These are phyloP conservation scores for Fusarium incarnatum DNA, from an alignment of 2,329 filamentous ascomycete species.

Conservation along the genomic window DNA sequence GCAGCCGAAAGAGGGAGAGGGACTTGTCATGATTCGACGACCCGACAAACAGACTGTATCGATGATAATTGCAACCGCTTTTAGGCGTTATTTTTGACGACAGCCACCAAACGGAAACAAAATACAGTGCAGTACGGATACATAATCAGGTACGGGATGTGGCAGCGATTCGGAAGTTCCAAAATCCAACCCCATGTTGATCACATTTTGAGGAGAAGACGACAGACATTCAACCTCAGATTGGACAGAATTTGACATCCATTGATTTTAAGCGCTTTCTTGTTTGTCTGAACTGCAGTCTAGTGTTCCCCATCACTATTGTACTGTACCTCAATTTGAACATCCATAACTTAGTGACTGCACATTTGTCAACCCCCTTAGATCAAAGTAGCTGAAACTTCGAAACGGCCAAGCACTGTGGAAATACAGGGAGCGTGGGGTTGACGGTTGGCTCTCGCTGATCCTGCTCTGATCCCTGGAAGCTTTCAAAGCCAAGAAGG, in stretches of 20 bases:
- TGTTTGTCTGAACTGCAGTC: constrained; percentile 1
- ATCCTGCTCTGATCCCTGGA: constrained; percentile 29
- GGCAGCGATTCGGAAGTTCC: constrained; percentile 18
- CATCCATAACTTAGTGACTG: background rate
- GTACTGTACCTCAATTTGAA: background rate
- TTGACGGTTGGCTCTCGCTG: constrained; percentile 46
- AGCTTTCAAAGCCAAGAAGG: constrained; percentile 2
- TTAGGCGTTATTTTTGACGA: constrained; percentile 19
- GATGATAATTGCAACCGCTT: constrained; percentile 31
- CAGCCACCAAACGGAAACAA: background rate
- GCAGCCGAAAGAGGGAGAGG: constrained; percentile 10
- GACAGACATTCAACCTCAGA: background rate
- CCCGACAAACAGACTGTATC: background rate
- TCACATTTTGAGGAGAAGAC: constrained; percentile 8
- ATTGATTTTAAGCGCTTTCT: constrained; percentile 14
- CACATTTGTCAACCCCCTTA: constrained; percentile 1
- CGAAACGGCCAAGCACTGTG: constrained; percentile 38
- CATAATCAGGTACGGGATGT: constrained; percentile 15
- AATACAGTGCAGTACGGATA: background rate
- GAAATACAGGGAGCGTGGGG: constrained; percentile 40
- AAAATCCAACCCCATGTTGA: constrained; percentile 6
- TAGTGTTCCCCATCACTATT: constrained; percentile 3
- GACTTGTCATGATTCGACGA: constrained; percentile 6
- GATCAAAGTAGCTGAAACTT: constrained; percentile 16
- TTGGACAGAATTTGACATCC: constrained; percentile 1